Conservation (phyloP, 2,329 filamentous ascomycete species). For the Celoporthe dispersa region DNA sequence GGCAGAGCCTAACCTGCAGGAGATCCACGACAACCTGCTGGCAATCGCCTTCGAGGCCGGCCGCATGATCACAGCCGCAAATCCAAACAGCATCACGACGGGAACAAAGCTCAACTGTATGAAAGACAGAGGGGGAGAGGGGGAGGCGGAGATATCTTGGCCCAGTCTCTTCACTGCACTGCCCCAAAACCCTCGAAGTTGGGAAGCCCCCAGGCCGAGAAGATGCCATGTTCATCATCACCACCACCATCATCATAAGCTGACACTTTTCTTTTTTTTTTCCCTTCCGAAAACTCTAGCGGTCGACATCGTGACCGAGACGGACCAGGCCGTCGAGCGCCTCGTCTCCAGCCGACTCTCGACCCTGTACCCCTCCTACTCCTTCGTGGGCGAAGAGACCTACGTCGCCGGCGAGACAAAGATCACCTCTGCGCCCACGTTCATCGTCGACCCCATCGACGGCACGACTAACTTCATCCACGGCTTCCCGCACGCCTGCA, state of each 20-base stretch:
- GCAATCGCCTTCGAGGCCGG: constrained; percentile 67
- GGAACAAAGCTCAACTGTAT: constrained; percentile 70
- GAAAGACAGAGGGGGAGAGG: no score
- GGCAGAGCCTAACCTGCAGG: constrained; percentile 62
- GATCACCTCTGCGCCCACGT: constrained; percentile 71
- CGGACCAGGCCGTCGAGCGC: constrained; percentile 67
- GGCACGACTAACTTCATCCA: constrained; percentile 84
- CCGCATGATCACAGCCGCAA: constrained; percentile 64
- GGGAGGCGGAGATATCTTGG: neutral
- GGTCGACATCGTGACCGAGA: constrained; percentile 71
- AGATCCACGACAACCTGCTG: constrained; percentile 65
- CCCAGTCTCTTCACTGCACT: constrained; percentile 4
- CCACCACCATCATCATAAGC: neutral
- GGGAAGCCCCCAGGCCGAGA: no score
- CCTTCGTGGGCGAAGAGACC: constrained; percentile 79
- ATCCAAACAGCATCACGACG: constrained; percentile 59
- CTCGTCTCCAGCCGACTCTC: constrained; percentile 61
- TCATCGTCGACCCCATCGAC: constrained; percentile 83
- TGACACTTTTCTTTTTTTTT: neutral
- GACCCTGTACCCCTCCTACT: constrained; percentile 57
- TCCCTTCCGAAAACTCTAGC: constrained; percentile 46
- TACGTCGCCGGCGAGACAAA: constrained; percentile 66
- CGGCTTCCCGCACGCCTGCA: constrained; percentile 73
- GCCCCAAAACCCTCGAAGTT: neutral
- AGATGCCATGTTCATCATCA: neutral